phyloP scores from a whole-genome alignment of 1,284 basidiomycete genomes.

The Trametes sp. region DNA sequence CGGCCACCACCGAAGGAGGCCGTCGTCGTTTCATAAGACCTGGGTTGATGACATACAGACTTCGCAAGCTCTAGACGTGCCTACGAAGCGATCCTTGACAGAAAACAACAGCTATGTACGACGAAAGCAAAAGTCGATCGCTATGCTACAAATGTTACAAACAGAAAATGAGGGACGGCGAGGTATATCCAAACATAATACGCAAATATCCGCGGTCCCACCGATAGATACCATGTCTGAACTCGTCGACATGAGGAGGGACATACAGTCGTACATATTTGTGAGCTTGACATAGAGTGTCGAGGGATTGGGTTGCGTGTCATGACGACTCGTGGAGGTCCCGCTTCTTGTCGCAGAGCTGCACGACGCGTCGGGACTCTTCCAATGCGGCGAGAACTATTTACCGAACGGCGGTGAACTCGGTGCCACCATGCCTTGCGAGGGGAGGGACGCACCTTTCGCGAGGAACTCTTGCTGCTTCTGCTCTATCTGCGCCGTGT shows the following conservation, averaged over 20 bases:
- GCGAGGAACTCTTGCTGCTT: constrained; percentile 63
- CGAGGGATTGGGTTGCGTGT: background rate
- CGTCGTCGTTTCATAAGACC: constrained; percentile 1
- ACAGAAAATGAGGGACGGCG: constrained; percentile 2
- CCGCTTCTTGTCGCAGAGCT: constrained; percentile 54
- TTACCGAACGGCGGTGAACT: background rate
- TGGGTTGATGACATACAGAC: constrained; percentile 8
- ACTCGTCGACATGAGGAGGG: background rate
- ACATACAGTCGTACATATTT: constrained; percentile 11
- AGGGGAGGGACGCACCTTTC: constrained; percentile 52
- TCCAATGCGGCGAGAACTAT: constrained; percentile 65
- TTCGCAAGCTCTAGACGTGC: constrained; percentile 10
- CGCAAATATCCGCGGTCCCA: background rate
- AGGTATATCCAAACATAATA: background rate
- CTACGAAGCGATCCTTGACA: constrained; percentile 1
- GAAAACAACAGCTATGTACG: constrained; percentile 8
- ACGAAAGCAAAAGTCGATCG: background rate
- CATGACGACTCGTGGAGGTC: constrained; percentile 37
- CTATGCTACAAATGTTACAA: constrained; percentile 33
- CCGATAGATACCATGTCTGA: constrained; percentile 15
- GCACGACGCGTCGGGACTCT: constrained; percentile 59
- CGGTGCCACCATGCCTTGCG: background rate
- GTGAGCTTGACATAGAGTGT: constrained; percentile 6
- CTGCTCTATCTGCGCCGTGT: constrained; percentile 61
- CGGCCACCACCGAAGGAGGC: no score